phyloP scores from a whole-genome alignment of 441 rosid genomes.

The Macaranga tanarius region DNA sequence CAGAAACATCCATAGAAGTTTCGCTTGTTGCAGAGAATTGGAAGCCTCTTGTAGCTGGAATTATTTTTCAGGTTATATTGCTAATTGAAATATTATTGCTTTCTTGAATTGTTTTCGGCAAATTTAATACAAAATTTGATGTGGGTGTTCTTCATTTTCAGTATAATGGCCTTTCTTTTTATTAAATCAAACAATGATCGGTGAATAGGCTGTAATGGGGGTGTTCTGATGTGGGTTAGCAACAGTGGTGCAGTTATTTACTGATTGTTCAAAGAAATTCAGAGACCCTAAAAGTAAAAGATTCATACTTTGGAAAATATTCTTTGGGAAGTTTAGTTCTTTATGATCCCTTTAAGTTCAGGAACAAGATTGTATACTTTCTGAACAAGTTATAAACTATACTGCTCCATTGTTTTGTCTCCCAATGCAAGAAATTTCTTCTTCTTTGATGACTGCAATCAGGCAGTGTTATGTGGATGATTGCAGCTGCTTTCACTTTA shows the following conservation, averaged over 20 bases:
- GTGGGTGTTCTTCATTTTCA: not conserved
- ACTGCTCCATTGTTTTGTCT: not conserved
- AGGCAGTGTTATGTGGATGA: not conserved
- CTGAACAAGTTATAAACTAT: too few species aligned
- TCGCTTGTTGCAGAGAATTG: constrained; percentile 73
- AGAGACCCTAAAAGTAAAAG: not conserved
- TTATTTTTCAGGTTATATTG: constrained; percentile 72
- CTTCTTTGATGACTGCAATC: not conserved
- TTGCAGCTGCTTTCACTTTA: not conserved
- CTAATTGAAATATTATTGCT: not conserved
- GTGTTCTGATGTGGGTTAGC: not conserved
- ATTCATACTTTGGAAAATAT: not conserved
- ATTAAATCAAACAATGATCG: too few species aligned
- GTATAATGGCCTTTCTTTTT: not conserved
- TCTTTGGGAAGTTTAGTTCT: not conserved
- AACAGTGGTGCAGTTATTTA: not conserved
- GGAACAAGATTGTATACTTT: too few species aligned
- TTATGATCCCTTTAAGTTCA: not conserved
- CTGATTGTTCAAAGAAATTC: too few species aligned
- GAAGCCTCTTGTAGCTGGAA: constrained; percentile 82
- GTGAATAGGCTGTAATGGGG: too few species aligned
- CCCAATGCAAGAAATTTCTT: not conserved
- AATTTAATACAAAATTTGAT: not conserved
- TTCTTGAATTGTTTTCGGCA: not conserved
- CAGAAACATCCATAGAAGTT: constrained; percentile 67